Evolutionary conservation across 331 rosid species (phyloP).

Genomic region (Malus hybrid): DNA sequence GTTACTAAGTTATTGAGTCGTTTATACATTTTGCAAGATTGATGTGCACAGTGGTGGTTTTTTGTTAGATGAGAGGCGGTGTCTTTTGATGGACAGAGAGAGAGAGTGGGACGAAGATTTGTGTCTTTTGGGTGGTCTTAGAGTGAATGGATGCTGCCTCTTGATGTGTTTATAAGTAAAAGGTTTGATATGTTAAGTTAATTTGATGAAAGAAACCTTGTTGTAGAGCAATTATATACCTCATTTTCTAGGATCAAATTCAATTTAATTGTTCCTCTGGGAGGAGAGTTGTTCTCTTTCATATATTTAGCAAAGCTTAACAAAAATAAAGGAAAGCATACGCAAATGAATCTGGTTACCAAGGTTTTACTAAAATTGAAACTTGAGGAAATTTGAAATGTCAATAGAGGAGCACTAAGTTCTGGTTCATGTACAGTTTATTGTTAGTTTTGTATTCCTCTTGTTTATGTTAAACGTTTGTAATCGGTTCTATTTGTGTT

Average conservation of each 20-base stretch:
- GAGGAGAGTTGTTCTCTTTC: neutral
- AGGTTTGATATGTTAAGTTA: neutral
- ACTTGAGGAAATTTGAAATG: too few relatives aligned
- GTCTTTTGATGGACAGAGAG: conserved; percentile 22
- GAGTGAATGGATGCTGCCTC: neutral
- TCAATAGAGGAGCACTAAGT: too few relatives aligned
- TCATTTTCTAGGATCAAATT: neutral
- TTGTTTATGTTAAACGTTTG: too few relatives aligned
- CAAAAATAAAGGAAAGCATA: too few relatives aligned
- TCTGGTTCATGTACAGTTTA: too few relatives aligned
- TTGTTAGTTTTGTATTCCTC: too few relatives aligned
- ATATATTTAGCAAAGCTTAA: too few relatives aligned
- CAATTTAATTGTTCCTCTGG: neutral
- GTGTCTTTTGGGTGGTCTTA: neutral
- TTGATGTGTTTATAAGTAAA: neutral
- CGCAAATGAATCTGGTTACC: too few relatives aligned
- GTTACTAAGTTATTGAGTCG: conserved; percentile 62
- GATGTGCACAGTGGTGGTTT: conserved; percentile 32
- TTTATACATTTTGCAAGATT: conserved; percentile 12
- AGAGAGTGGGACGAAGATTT: conserved; percentile 16
- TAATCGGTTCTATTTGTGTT: too few relatives aligned
- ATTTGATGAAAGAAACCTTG: neutral
- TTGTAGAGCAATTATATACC: neutral
- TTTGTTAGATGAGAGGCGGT: conserved; percentile 20
- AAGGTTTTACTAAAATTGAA: too few relatives aligned